phyloP scores from a whole-genome alignment of 306 rosid species.

The Acacia melanoxylon region DNA sequence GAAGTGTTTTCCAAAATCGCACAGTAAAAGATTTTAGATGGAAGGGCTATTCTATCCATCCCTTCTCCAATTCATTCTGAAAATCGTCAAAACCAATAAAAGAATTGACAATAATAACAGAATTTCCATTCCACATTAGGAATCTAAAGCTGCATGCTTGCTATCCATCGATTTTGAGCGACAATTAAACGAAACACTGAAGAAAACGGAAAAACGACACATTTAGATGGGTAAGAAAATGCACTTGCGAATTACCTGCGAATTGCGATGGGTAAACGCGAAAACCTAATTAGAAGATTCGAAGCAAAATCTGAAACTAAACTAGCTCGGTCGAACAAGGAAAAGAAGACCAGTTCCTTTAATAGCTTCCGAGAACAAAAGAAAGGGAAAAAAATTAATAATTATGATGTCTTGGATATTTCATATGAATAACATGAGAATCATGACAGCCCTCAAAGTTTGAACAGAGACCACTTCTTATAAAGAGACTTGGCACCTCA shows the following conservation, averaged over 20 bases:
- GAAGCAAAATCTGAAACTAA: background rate
- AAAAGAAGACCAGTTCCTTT: background rate
- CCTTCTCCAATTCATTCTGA: background rate
- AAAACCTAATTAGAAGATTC: background rate
- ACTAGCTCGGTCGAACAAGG: background rate
- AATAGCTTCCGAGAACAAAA: background rate
- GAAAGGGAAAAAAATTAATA: background rate
- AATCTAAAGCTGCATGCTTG: slow-evolving; percentile 26
- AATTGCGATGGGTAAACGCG: background rate
- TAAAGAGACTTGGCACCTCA: background rate
- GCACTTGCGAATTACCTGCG: slow-evolving; percentile 5
- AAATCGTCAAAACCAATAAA: background rate
- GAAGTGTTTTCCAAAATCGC: background rate
- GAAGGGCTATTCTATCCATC: background rate
- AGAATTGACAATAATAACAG: background rate
- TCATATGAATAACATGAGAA: background rate
- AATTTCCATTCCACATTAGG: slow-evolving; percentile 5
- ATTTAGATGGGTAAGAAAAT: background rate
- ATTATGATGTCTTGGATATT: background rate
- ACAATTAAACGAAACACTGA: background rate
- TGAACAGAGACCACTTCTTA: background rate
- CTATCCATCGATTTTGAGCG: slow-evolving; percentile 25
- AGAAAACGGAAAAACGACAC: background rate
- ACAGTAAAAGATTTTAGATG: background rate
- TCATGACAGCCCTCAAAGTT: background rate